Evolutionary conservation across 768 basidiomycete genomes (phyloP).

Genomic region (Coprinellus aureogranulatus): DNA sequence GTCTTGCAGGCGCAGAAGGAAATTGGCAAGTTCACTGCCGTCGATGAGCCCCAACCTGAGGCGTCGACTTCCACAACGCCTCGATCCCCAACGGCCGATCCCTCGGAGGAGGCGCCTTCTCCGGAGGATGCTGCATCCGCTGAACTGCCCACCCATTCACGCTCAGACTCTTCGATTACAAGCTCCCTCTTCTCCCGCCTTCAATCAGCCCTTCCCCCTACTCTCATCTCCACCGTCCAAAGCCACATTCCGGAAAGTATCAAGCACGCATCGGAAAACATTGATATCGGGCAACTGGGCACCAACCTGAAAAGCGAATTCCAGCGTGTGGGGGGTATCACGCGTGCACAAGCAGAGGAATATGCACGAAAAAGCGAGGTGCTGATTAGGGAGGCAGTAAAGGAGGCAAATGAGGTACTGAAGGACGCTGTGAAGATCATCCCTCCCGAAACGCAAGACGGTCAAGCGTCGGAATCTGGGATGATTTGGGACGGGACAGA

Average conservation of each 20-base stretch:
- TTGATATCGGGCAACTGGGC: constrained; percentile 70
- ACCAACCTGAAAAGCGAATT: constrained; percentile 63
- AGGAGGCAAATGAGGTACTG: constrained; percentile 78
- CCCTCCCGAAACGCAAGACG: constrained; percentile 63
- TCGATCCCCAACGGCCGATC: constrained; percentile 7
- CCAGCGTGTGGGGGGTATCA: constrained; percentile 72
- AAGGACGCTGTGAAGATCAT: constrained; percentile 91
- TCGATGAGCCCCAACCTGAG: constrained; percentile 2
- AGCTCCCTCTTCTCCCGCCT: constrained; percentile 61
- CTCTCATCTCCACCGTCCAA: constrained; percentile 66
- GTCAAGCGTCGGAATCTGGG: constrained; percentile 28
- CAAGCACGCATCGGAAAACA: constrained; percentile 56
- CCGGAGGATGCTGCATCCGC: background rate
- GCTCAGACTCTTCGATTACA: constrained; percentile 26
- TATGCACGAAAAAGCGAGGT: constrained; percentile 76
- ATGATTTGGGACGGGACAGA: constrained; percentile 84
- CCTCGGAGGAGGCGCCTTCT: constrained; percentile 4
- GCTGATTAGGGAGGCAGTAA: constrained; percentile 64
- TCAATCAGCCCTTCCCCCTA: constrained; percentile 73
- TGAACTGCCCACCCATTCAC: constrained; percentile 15
- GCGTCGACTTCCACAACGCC: background rate
- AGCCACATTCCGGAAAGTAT: constrained; percentile 65
- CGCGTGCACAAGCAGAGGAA: constrained; percentile 76
- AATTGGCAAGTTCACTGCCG: constrained; percentile 55
- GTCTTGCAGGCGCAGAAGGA: constrained; percentile 81